Evolutionary conservation across 2,329 filamentous ascomycete species (phyloP), one percentile per base, ranked within the genome.

Genomic region (Gnomoniopsis smithogilvyi): DNA sequence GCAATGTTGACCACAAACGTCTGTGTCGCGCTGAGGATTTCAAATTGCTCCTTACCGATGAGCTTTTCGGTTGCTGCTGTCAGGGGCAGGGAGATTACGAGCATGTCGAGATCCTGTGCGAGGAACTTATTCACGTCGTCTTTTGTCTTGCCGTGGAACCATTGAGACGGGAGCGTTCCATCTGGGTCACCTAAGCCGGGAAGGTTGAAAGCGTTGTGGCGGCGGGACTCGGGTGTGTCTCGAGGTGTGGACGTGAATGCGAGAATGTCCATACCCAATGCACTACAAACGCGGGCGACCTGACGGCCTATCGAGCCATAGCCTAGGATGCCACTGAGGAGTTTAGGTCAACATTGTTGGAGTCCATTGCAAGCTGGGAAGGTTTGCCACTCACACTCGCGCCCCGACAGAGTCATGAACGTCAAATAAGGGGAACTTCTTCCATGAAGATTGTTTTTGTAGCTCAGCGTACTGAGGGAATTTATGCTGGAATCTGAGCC

Each of bases 1-100:
- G 85, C 81, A 53, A 91, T 84, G 65, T 91, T 91, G 52, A 81
- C 80, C 1, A 91, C 66, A 63, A 85, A 88, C 0, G 84, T 79
- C 53, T 78, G 77, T 30, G 67, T 68, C 57, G 64, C 65, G n/a
- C 65, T 64, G 55, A 79, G 62, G 26, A 78, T 69, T 6, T 68
- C 66, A 58, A 80, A 75, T 62, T 79, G 71, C 45, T 72, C 69
- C 7, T 68, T 65, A 33, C 77, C 74, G 8, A 89, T 70, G n/a
- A 78, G 64, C n/a, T 70, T 65, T 19, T 62, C 64, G 3, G 76
- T 78, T 7, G 66, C 59, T n/a, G 65, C 54, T 21, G 68, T 76
- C 48, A 78, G 66, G 2, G 77, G 77, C 24, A 77, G 61, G 4
- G 70, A 67, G 22, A 79, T 64, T 36, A 80, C 68, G 10, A 80